Conservation (phyloP, 441 rosid genomes). For the Bruguiera hainesii region DNA sequence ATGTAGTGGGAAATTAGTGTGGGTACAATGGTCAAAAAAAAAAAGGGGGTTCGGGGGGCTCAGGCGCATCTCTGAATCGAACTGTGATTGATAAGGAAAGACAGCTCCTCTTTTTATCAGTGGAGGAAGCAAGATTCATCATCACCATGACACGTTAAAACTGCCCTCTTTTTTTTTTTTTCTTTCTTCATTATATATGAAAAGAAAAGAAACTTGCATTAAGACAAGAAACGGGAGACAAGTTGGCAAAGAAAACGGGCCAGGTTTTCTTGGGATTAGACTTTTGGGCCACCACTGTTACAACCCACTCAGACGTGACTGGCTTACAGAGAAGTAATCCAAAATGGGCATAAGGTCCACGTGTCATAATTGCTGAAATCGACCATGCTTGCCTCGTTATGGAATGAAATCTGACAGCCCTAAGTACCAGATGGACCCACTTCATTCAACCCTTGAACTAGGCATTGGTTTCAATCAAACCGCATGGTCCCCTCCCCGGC, state of each 20-base stretch:
- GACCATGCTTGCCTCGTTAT: conserved; percentile 41
- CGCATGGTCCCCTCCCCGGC: neutral
- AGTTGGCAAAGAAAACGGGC: neutral
- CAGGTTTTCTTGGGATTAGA: conserved; percentile 10
- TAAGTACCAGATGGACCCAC: conserved; percentile 7
- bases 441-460: neutral
- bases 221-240: neutral
- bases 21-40: too few species aligned
- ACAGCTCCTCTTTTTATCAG: too few species aligned
- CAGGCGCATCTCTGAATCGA: too few species aligned
- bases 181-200: too few species aligned
- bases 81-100: too few species aligned
- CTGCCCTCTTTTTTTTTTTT: too few species aligned
- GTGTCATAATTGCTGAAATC: conserved; percentile 48
- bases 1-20: too few species aligned
- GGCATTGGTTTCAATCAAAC: neutral
- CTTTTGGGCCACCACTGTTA: neutral
- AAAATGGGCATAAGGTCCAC: conserved; percentile 37
- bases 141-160: too few species aligned
- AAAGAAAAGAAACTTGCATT: neutral
- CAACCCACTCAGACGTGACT: conserved; percentile 57
- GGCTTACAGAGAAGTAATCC: conserved; percentile 42
- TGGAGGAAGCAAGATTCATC: too few species aligned
- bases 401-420: conserved; percentile 38
- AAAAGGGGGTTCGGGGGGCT: too few species aligned